phyloP scores from a whole-genome alignment of 768 basidiomycete species.

The Pleurotus platypus region DNA sequence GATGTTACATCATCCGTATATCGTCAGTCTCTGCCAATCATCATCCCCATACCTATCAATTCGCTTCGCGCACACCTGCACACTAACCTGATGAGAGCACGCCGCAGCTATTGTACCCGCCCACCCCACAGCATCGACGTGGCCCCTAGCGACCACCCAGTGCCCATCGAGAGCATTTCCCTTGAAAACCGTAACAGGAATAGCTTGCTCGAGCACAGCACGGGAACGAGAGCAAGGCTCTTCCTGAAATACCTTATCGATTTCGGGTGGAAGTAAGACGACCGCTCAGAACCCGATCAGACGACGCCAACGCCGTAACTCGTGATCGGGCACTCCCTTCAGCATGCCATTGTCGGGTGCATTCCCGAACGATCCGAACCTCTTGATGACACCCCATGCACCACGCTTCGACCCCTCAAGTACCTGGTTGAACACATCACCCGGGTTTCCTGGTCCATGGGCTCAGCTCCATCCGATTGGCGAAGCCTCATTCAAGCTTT shows the following conservation, averaged over 20 bases:
- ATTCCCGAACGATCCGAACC: neutral
- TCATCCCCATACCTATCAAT: neutral
- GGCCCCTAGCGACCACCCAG: too few relatives aligned
- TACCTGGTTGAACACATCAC: neutral
- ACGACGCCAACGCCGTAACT: neutral
- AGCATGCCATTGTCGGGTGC: neutral
- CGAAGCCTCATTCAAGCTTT: too few relatives aligned
- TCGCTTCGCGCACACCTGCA: neutral
- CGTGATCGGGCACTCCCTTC: neutral
- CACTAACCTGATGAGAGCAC: neutral
- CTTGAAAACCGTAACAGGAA: too few relatives aligned
- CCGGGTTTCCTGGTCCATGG: neutral
- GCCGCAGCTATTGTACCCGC: neutral
- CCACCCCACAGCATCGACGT: neutral
- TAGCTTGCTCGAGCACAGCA: too few relatives aligned
- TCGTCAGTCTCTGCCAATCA: constrained; percentile 5
- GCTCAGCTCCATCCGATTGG: too few relatives aligned
- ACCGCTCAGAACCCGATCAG: neutral
- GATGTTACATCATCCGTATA: constrained; percentile 1
- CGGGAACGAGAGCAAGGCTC: neutral
- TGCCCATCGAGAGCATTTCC: too few relatives aligned
- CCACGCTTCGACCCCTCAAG: neutral
- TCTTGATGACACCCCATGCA: neutral
- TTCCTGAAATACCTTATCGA: neutral
- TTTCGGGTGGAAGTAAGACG: neutral